phyloP scores from a whole-genome alignment of 2,329 filamentous ascomycete genomes.

The Fusarium musae region DNA sequence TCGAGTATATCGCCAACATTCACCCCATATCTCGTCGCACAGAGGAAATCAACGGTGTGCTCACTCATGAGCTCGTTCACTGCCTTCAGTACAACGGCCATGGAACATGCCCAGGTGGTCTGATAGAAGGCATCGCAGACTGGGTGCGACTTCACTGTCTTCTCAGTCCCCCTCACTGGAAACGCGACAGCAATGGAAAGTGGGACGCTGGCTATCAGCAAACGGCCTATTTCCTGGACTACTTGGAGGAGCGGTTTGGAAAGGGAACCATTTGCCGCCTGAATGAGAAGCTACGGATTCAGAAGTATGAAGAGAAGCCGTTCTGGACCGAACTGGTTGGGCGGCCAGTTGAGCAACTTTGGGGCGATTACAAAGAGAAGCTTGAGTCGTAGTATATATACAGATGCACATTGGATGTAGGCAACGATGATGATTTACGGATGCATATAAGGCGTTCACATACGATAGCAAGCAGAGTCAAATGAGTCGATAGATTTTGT shows the following conservation, averaged over 20 bases:
- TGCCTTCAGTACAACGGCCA: slow-evolving; percentile 85
- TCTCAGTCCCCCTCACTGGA: slow-evolving; percentile 87
- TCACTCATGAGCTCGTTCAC: slow-evolving; percentile 94
- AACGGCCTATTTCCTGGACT: slow-evolving; percentile 91
- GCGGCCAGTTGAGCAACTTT: slow-evolving; percentile 73
- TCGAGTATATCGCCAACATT: slow-evolving; percentile 74
- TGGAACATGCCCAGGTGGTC: slow-evolving; percentile 73
- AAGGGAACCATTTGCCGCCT: slow-evolving; percentile 69
- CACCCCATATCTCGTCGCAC: slow-evolving; percentile 53
- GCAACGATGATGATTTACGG: neutral
- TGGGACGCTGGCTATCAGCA: slow-evolving; percentile 93
- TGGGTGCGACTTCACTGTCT: slow-evolving; percentile 84
- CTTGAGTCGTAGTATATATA: slow-evolving; percentile 28
- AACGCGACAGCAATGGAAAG: slow-evolving; percentile 62
- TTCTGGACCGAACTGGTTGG: slow-evolving; percentile 79
- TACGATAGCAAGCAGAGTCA: neutral
- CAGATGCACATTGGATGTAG: slow-evolving; percentile 1
- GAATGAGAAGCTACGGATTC: slow-evolving; percentile 73
- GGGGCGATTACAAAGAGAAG: slow-evolving; percentile 73
- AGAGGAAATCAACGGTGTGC: slow-evolving; percentile 81
- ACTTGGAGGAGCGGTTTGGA: slow-evolving; percentile 76
- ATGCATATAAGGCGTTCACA: slow-evolving; percentile 6
- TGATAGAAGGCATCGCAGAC: slow-evolving; percentile 93
- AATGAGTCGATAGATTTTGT: slow-evolving; percentile 8
- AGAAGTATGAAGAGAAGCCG: slow-evolving; percentile 70